Evolutionary conservation across 805 yeast species (phyloP).

Genomic region (Saccharomyces cerevisiae): DNA sequence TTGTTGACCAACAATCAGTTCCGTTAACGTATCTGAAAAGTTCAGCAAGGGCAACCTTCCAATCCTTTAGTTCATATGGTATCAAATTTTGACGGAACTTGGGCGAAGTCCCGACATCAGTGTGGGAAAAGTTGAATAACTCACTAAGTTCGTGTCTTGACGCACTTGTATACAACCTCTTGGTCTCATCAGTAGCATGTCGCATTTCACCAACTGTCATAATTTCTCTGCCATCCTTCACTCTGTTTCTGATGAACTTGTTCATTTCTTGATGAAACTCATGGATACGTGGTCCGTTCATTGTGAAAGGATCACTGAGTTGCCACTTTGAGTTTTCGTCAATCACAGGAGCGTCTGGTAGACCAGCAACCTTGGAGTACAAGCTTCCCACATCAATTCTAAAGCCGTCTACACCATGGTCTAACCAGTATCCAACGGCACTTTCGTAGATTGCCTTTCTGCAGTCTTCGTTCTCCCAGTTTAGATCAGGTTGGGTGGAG

Average conservation of each 20-base stretch:
- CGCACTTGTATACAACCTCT: slow-evolving; percentile 36
- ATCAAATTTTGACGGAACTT: slow-evolving; percentile 31
- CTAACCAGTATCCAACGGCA: slow-evolving; percentile 46
- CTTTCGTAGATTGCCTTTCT: slow-evolving; percentile 34
- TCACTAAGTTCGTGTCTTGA: slow-evolving; percentile 34
- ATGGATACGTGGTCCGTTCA: slow-evolving; percentile 48
- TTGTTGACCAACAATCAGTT: slow-evolving; percentile 51
- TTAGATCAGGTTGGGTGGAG: slow-evolving; percentile 49
- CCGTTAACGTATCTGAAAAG: slow-evolving; percentile 36
- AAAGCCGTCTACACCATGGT: slow-evolving; percentile 50
- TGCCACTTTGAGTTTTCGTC: slow-evolving; percentile 37
- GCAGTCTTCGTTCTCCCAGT: slow-evolving; percentile 43
- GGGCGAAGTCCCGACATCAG: slow-evolving; percentile 33
- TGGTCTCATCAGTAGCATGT: slow-evolving; percentile 34
- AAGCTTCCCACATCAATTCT: slow-evolving; percentile 48
- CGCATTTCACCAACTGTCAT: slow-evolving; percentile 56
- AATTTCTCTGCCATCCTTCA: slow-evolving; percentile 40
- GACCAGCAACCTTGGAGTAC: slow-evolving; percentile 40
- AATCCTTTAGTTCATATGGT: slow-evolving; percentile 32
- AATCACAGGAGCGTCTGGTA: slow-evolving; percentile 41
- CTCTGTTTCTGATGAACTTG: slow-evolving; percentile 19
- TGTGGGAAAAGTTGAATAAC: slow-evolving; percentile 33
- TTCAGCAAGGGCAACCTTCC: slow-evolving; percentile 34
- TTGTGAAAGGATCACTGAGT: slow-evolving; percentile 29
- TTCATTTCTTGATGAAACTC: slow-evolving; percentile 48